Evolutionary conservation across 768 basidiomycete genomes (phyloP).

Genomic region (Nidularia pulvinata): DNA sequence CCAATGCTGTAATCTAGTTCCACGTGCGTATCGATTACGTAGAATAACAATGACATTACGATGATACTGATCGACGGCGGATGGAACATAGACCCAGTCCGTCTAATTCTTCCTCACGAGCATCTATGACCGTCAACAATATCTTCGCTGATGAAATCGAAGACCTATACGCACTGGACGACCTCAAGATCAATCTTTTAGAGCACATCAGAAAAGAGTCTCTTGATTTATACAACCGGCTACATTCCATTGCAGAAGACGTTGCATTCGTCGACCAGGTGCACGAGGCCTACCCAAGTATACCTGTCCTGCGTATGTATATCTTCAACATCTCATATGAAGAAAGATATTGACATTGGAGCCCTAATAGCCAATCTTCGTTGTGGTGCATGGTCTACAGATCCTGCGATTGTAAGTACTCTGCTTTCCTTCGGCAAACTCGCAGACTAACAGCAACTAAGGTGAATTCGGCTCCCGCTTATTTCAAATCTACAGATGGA

Average conservation of each 20-base stretch:
- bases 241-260: constrained; percentile 87
- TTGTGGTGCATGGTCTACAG: constrained; percentile 93
- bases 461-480: constrained; percentile 49
- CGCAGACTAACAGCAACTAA: constrained; percentile 7
- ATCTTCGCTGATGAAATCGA: too few species aligned
- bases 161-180: too few species aligned
- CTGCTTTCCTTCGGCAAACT: background rate
- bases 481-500: constrained; percentile 94
- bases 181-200: constrained; percentile 23
- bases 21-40: too few species aligned
- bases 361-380: constrained; percentile 75
- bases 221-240: constrained; percentile 80
- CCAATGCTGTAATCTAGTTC: too few species aligned
- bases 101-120: too few species aligned
- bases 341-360: background rate
- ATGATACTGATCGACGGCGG: too few species aligned
- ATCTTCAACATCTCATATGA: background rate
- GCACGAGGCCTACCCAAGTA: constrained; percentile 29
- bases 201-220: constrained; percentile 65
- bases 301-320: constrained; percentile 55
- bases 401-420: constrained; percentile 51
- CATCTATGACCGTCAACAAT: too few species aligned
- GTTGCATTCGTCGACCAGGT: constrained; percentile 65
- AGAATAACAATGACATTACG: too few species aligned
- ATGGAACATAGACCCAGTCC: too few species aligned